These are phyloP conservation scores for Picea engelmannii DNA, from an alignment of 83 land plant genomes.

Conservation along the genomic window DNA sequence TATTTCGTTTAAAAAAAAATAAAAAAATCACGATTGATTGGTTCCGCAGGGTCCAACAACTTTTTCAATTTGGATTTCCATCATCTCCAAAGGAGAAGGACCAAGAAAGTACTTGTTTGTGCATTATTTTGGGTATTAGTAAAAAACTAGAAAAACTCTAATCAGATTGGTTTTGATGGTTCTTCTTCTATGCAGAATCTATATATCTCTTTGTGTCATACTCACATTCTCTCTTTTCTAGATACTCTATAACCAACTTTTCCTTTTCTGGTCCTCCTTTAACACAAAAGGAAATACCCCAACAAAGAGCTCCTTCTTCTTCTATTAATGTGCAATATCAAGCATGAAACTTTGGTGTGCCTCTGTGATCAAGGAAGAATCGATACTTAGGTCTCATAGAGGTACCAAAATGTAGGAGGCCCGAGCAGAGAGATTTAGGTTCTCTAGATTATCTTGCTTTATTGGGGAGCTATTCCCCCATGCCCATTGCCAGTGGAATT, in stretches of 20 bases:
- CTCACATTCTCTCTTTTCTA: conserved; percentile 72
- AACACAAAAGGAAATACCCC: conserved; percentile 79
- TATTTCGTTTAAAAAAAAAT: too few relatives aligned
- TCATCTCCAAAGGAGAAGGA: neutral
- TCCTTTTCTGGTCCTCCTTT: conserved; percentile 61
- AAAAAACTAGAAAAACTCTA: conserved; percentile 26
- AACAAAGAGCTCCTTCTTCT: conserved; percentile 64
- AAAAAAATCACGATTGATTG: too few relatives aligned
- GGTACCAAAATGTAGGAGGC: too few relatives aligned
- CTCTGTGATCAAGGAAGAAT: conserved; percentile 61
- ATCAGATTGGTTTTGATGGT: conserved; percentile 30
- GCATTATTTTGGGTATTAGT: too few relatives aligned
- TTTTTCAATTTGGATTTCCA: too few relatives aligned
- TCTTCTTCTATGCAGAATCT: conserved; percentile 62
- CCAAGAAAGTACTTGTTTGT: neutral
- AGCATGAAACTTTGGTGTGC: conserved; percentile 76
- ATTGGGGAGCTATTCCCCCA: too few relatives aligned
- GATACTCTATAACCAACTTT: conserved; percentile 59
- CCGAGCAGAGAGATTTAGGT: too few relatives aligned
- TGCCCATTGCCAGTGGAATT: too few relatives aligned
- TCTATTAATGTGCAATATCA: conserved; percentile 69
- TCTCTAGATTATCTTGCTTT: too few relatives aligned
- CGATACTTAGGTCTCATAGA: too few relatives aligned
- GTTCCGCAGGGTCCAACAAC: too few relatives aligned
- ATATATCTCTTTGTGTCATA: conserved; percentile 55